Base-by-base conservation (phyloP, 2,329 filamentous ascomycete species). In the Alternaria dauci region DNA sequence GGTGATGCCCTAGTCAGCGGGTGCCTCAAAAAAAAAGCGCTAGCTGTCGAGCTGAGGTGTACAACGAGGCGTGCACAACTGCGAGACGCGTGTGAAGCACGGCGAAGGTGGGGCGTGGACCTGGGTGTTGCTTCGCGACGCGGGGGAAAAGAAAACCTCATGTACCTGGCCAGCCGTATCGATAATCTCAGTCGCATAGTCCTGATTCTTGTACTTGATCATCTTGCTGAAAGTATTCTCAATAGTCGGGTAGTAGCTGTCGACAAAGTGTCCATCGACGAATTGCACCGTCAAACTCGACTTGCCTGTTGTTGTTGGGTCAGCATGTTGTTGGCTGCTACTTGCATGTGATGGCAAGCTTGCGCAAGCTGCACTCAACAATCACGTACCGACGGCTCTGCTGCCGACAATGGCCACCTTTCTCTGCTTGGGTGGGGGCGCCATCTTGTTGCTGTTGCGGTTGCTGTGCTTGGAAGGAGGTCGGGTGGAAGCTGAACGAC, bases 151-250 rank as follows among this genome's bases (percentile, higher is more conserved):
- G 65, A 71, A 72, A 71, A 58, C 42, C 18, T 61, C 50, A 69
- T 83, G 75, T 84, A 93, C 91, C 86, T 97, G 94, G 62, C 95
- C 95, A 54, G 95, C 95, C 28, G 95, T 99, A 78, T 99, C 95
- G 78, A 99, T 95, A 74, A 99, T 98, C 82, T 99, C 95, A 12
- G 94, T 97, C 52, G 92, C 89, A 80, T 89, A 99, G 68, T 98
- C 95, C 80, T 97, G 93, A 52, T 91, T 91, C 81, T 95, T 96
- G 80, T 91, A 91, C 72, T 92, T 91, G 79, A 99, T 97, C 70
- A 93, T 90, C 80, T 96, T 96, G 84, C 91, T 96, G 79, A 99
- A 99, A 2, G 94, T 98, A 80, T 98, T 99, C 81, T 99, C 95
- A 75, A 99, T 98, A 41, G 95, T 99, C 36, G 95, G 95, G 80